phyloP scores from a whole-genome alignment of 768 basidiomycete genomes.

The Lactifluus subvellereus region DNA sequence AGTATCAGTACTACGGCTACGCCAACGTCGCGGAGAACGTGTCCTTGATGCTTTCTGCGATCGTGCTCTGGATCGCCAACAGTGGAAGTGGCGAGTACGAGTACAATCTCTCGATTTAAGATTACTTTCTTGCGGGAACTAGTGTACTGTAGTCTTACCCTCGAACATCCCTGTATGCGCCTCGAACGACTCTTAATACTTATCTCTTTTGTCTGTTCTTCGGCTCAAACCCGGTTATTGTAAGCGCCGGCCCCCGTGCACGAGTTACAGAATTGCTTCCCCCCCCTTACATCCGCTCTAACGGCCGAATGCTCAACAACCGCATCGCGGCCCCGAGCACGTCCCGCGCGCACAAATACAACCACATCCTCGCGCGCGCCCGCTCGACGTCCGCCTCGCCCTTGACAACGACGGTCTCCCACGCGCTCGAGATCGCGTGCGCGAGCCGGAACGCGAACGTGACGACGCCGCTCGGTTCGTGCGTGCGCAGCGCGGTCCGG shows the following conservation, averaged over 20 bases:
- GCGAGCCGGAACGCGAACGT: constrained; percentile 83
- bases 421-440: constrained; percentile 86
- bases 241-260: not conserved
- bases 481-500: constrained; percentile 72
- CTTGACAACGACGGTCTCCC: constrained; percentile 86
- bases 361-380: constrained; percentile 79
- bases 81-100: constrained; percentile 84
- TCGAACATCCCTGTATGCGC: not conserved
- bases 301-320: constrained; percentile 79
- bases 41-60: constrained; percentile 74
- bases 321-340: constrained; percentile 86
- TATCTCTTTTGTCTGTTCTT: not conserved
- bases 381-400: constrained; percentile 71
- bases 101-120: constrained; percentile 59
- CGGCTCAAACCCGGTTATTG: not conserved
- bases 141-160: not conserved
- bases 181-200: not conserved
- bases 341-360: constrained; percentile 85
- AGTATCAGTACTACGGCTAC: constrained; percentile 86
- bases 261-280: not conserved
- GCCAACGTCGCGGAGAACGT: constrained; percentile 95
- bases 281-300: constrained; percentile 78
- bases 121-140: not conserved
- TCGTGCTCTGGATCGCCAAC: constrained; percentile 91
- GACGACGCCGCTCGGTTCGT: constrained; percentile 88